These are phyloP conservation scores for Boletus vermiculosoides DNA, from an alignment of 768 basidiomycete species.

Conservation along the genomic window DNA sequence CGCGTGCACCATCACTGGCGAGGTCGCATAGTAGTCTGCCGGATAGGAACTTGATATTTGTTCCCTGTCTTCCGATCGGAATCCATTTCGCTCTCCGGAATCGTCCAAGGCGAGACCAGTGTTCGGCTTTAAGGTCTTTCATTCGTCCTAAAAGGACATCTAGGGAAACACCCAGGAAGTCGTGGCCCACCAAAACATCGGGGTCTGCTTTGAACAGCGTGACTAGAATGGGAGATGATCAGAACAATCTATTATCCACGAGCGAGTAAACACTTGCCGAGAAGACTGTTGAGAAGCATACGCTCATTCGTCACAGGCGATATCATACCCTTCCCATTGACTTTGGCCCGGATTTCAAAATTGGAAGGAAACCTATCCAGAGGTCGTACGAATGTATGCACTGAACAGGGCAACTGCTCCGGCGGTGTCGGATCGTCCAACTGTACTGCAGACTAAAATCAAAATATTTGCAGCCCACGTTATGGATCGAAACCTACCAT, in stretches of 20 bases:
- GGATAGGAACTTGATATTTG: conserved; percentile 78
- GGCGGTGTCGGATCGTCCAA: conserved; percentile 93
- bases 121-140: conserved; percentile 85
- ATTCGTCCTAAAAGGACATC: conserved; percentile 91
- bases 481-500: conserved; percentile 41
- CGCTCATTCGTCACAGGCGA: conserved; percentile 78
- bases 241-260: background rate
- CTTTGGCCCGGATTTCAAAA: conserved; percentile 70
- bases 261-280: conserved; percentile 49
- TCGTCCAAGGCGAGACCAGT: conserved; percentile 92
- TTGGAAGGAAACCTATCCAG: conserved; percentile 82
- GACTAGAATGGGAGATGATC: conserved; percentile 38
- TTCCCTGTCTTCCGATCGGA: conserved; percentile 73
- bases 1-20: conserved; percentile 92
- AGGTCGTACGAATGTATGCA: conserved; percentile 88
- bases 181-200: conserved; percentile 92
- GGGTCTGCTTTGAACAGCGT: conserved; percentile 86
- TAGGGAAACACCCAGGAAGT: conserved; percentile 85
- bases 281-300: conserved; percentile 76
- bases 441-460: conserved; percentile 49
- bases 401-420: conserved; percentile 76
- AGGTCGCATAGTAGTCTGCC: conserved; percentile 91
- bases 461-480: background rate
- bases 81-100: conserved; percentile 87
- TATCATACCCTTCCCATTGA: conserved; percentile 65